Evolutionary conservation across 2,329 filamentous ascomycete genomes (phyloP), one percentile per base, ranked within the genome.

Genomic region (Penicillium sp.): DNA sequence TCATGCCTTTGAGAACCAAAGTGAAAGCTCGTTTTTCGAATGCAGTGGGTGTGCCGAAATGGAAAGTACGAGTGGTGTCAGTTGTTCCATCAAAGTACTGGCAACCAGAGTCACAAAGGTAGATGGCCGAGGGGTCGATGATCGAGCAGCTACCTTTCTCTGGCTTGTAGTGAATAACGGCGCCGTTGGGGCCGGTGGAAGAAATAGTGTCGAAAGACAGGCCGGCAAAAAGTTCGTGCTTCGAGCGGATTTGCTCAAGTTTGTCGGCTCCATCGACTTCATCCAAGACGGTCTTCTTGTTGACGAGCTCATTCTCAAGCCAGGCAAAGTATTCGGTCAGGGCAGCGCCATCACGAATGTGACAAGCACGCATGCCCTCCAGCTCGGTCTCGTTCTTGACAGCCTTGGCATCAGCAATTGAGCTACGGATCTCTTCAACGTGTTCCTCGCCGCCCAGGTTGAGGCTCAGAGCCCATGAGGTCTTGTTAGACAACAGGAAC

Each of bases 121-220:
- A 99, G 53, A 99, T 85, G 13, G 86, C 85, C 6, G 85, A 84
- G 0, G 90, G 90, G 61, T 99, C 90, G 62, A 99, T 90, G 26
- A 83, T 77, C 8, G 91, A 83, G 73, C 93, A 97, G 57, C 81
- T 87, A 18, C 88, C 90, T 50, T 82, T 85, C 67, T 96, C 89
- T 0, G 94, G 92, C 62, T 88, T 89, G 78, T 99, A 99, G 70
- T 99, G 94, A 52, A 99, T 99, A 12, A 99, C 83, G 5, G 94
- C 94, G 52, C 91, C 94, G 70, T 94, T 96, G 2, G 93, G 77
- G 2, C 94, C 94, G 0, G 91, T 96, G 0, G 92, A 95, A 0
- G 93, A 97, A 56, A 99, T 99, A 2, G 94, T 97, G 61, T 91
- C 86, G 67, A 99, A 99, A 0, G 92, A 96, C 15, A 97, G 80